Evolutionary conservation across 345 rosid genomes (phyloP).

Genomic region (Laguncularia racemosa): DNA sequence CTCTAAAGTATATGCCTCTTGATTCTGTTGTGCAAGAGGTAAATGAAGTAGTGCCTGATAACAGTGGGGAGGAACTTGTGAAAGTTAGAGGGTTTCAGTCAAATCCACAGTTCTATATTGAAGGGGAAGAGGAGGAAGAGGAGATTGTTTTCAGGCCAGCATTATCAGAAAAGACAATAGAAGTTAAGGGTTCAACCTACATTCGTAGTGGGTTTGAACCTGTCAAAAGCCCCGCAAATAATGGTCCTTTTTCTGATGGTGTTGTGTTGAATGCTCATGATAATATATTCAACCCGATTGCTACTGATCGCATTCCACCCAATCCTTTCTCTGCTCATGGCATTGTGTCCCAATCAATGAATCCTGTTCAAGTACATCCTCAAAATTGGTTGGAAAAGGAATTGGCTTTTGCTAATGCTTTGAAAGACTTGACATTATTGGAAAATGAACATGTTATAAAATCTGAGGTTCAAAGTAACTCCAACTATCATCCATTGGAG

Average conservation of each 20-base stretch:
- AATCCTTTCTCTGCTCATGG: constrained; percentile 34
- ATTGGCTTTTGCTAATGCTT: constrained; percentile 42
- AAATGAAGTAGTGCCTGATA: constrained; percentile 26
- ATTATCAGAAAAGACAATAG: constrained; percentile 50
- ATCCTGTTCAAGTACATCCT: constrained; percentile 33
- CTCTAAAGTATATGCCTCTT: constrained; percentile 27
- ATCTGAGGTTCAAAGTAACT: constrained; percentile 37
- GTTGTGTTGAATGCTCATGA: constrained; percentile 35
- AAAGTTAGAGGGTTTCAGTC: constrained; percentile 22
- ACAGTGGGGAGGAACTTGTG: constrained; percentile 20
- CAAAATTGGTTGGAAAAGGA: constrained; percentile 56
- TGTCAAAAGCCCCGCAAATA: constrained; percentile 25
- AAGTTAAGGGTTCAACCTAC: constrained; percentile 30
- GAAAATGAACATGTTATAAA: constrained; percentile 49
- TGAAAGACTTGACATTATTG: constrained; percentile 42
- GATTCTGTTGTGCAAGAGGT: constrained; percentile 20
- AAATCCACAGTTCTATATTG: constrained; percentile 31
- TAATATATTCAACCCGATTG: constrained; percentile 25
- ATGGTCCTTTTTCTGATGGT: constrained; percentile 30
- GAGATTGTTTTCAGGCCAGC: constrained; percentile 89
- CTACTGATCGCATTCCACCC: constrained; percentile 30
- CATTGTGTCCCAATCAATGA: constrained; percentile 27
- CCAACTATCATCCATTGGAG: constrained; percentile 26
- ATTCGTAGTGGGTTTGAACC: constrained; percentile 39
- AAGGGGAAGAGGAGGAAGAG: constrained; percentile 85